These are phyloP conservation scores for Globisporangium uncinulatum DNA, from an alignment of 352 stramenopile genomes.

Conservation along the genomic window DNA sequence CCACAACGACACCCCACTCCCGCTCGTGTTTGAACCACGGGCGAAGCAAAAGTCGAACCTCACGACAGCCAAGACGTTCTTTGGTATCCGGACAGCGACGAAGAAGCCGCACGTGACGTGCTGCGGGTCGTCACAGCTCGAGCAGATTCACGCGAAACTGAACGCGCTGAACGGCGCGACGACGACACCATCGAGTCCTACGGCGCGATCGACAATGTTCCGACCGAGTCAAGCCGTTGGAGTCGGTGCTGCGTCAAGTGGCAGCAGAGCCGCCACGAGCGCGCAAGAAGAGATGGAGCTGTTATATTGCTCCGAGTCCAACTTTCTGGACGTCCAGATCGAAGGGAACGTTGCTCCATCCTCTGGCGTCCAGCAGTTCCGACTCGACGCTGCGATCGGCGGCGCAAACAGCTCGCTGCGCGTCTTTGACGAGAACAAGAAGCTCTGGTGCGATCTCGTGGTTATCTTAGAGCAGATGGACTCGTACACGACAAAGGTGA, in stretches of 20 bases:
- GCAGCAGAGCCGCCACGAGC: neutral
- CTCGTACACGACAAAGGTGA: conserved; percentile 63
- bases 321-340: conserved; percentile 54
- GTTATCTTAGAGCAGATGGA: conserved; percentile 65
- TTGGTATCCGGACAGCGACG: conserved; percentile 33
- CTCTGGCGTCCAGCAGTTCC: conserved; percentile 57
- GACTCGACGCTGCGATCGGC: conserved; percentile 40
- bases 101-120: conserved; percentile 47
- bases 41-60: conserved; percentile 46
- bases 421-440: conserved; percentile 63
- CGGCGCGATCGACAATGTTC: conserved; percentile 14
- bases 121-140: conserved; percentile 52
- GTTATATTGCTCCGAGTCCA: conserved; percentile 71
- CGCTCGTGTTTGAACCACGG: conserved; percentile 47
- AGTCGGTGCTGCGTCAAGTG: neutral
- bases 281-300: conserved; percentile 35
- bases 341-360: conserved; percentile 45
- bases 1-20: conserved; percentile 47
- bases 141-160: conserved; percentile 69
- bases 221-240: conserved; percentile 7
- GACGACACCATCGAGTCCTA: conserved; percentile 20
- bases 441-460: conserved; percentile 75
- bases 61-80: conserved; percentile 58
- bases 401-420: conserved; percentile 62
- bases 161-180: conserved; percentile 48